A percentile compares a stretch with the other conserved stretches of the same genome.
These are phyloP conservation scores for Spathaspora sp. DNA, from an alignment of 805 yeast species.

Conservation along the genomic window DNA sequence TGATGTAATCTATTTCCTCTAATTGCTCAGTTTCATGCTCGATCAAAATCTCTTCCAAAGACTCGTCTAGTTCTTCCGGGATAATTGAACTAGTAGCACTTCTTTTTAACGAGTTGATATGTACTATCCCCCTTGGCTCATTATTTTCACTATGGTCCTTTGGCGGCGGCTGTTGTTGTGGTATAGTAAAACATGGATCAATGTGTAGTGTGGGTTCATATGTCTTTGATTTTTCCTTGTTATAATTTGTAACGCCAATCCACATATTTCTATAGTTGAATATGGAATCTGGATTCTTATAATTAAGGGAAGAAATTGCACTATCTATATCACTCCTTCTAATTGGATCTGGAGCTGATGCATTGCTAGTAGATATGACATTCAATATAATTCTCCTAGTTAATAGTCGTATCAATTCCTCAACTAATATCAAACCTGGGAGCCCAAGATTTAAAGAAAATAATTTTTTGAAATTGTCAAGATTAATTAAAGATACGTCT, in stretches of 20 bases:
- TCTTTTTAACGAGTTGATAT: neutral
- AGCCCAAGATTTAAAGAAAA: neutral
- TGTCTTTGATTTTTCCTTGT: neutral
- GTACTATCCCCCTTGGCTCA: neutral
- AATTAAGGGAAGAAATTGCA: neutral
- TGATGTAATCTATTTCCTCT: constrained; percentile 4
- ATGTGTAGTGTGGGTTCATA: neutral
- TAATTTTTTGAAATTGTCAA: neutral
- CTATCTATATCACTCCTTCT: neutral
- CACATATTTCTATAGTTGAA: neutral
- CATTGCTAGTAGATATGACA: neutral
- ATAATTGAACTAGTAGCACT: neutral
- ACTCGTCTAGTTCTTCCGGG: neutral
- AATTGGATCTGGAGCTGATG: neutral
- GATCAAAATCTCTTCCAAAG: neutral
- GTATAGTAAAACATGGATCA: neutral
- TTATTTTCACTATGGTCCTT: neutral
- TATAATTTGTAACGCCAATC: neutral
- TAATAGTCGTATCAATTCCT: constrained; percentile 14
- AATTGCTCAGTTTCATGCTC: constrained; percentile 3
- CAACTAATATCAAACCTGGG: constrained; percentile 15
- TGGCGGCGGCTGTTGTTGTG: neutral
- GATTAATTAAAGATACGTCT: neutral
- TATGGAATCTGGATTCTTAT: constrained; percentile 1
- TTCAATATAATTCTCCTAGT: constrained; percentile 13